Conservation (phyloP, 2,329 filamentous ascomycete species). For the Fusarium stilboides region DNA sequence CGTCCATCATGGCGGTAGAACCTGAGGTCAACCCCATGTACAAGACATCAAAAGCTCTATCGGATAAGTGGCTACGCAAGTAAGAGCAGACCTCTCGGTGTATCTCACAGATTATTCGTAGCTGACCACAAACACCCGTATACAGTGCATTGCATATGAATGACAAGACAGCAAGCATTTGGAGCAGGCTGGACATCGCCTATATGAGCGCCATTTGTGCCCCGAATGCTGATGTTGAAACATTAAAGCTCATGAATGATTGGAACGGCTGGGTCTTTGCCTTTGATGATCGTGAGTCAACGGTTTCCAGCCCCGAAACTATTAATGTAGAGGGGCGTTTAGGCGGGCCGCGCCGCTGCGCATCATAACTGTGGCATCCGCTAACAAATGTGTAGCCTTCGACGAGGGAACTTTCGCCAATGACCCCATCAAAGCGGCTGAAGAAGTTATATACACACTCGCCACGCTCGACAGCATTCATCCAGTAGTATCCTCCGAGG, state of each 20-base stretch:
- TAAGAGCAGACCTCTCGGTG: background rate
- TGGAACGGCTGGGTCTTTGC: conserved; percentile 37
- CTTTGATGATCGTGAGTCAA: conserved; percentile 29
- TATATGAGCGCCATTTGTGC: conserved; percentile 36
- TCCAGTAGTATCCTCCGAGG: conserved; percentile 15
- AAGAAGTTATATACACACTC: conserved; percentile 34
- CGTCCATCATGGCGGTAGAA: conserved; percentile 31
- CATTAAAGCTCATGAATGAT: conserved; percentile 32
- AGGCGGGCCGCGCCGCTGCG: conserved; percentile 21
- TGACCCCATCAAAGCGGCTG: conserved; percentile 33
- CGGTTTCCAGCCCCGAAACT: background rate
- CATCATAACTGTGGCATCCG: conserved; percentile 16
- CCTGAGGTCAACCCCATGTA: conserved; percentile 32
- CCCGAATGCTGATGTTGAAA: conserved; percentile 30
- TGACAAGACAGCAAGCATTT: conserved; percentile 26
- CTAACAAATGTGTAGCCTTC: conserved; percentile 19
- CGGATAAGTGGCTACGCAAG: conserved; percentile 28
- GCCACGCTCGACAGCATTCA: conserved; percentile 29
- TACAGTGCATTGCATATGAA: conserved; percentile 26
- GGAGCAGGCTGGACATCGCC: conserved; percentile 25
- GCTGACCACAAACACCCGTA: conserved; percentile 12
- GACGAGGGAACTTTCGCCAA: conserved; percentile 30
- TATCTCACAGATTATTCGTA: conserved; percentile 1
- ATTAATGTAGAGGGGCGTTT: background rate
- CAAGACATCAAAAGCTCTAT: conserved; percentile 24